Conservation (phyloP, 1,139 yeast genomes). For the Yamadazyma trypodendri region DNA sequence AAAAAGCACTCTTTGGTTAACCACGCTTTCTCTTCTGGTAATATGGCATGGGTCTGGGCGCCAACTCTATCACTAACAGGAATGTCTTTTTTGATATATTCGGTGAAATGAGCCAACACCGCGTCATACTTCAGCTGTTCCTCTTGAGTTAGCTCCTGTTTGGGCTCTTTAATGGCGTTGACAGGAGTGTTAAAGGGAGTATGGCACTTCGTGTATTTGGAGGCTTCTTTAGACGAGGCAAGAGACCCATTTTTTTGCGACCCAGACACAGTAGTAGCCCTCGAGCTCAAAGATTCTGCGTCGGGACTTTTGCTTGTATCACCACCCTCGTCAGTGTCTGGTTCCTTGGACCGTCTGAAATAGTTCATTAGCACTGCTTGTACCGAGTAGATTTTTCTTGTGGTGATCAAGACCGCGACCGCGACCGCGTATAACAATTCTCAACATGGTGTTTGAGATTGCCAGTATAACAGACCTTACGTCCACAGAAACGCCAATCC, state of each 20-base stretch:
- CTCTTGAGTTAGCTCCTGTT: slow-evolving; percentile 26
- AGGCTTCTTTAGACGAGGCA: slow-evolving; percentile 9
- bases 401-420: too few relatives aligned
- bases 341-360: slow-evolving; percentile 17
- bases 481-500: slow-evolving; percentile 18
- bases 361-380: slow-evolving; percentile 16
- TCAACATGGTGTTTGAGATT: slow-evolving; percentile 6
- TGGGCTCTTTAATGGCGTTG: slow-evolving; percentile 33
- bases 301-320: not conserved
- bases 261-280: slow-evolving; percentile 9
- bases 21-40: slow-evolving; percentile 79
- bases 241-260: not conserved
- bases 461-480: slow-evolving; percentile 9
- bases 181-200: slow-evolving; percentile 44
- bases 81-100: slow-evolving; percentile 20
- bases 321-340: not conserved
- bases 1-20: slow-evolving; percentile 83
- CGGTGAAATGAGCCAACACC: slow-evolving; percentile 25
- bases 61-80: slow-evolving; percentile 23
- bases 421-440: too few relatives aligned
- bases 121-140: slow-evolving; percentile 29
- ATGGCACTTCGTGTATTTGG: slow-evolving; percentile 32
- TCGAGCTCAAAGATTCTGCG: slow-evolving; percentile 10
- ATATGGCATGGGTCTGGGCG: slow-evolving; percentile 23
- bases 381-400: too few relatives aligned